Conservation (phyloP, 441 rosid species). For the Populus hybrid region DNA sequence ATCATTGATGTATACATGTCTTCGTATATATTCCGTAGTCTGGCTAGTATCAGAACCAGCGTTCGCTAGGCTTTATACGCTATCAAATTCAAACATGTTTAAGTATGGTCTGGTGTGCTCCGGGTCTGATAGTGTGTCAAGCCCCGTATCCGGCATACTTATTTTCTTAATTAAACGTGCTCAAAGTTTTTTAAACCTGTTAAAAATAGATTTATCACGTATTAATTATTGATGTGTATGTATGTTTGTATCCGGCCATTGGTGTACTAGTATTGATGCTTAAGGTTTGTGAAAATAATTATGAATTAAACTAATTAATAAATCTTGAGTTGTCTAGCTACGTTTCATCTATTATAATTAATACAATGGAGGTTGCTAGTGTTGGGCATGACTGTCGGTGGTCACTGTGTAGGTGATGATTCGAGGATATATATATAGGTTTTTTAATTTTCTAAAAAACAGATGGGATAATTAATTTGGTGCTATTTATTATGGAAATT, state of each 20-base stretch:
- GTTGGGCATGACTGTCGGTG: neutral
- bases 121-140: no score
- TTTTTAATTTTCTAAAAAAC: neutral
- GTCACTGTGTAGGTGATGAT: neutral
- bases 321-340: neutral
- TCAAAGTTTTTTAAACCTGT: no score
- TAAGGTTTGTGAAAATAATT: neutral
- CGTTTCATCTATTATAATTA: neutral
- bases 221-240: no score
- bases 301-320: neutral
- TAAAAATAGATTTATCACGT: no score
- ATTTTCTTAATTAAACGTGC: no score
- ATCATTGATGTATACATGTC: no score
- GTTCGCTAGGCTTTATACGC: accelerated
- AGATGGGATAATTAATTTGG: neutral
- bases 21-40: no score
- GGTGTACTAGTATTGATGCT: neutral
- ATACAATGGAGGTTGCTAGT: neutral
- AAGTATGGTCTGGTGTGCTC: no score
- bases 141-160: no score
- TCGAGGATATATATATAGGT: neutral
- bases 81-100: no score
- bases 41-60: no score
- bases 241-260: no score
- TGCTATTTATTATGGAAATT: neutral